Percentiles rank a stretch among this genome's conserved stretches.
These are phyloP conservation scores for Pythium graminicola DNA, from an alignment of 352 stramenopile species.

Conservation along the genomic window DNA sequence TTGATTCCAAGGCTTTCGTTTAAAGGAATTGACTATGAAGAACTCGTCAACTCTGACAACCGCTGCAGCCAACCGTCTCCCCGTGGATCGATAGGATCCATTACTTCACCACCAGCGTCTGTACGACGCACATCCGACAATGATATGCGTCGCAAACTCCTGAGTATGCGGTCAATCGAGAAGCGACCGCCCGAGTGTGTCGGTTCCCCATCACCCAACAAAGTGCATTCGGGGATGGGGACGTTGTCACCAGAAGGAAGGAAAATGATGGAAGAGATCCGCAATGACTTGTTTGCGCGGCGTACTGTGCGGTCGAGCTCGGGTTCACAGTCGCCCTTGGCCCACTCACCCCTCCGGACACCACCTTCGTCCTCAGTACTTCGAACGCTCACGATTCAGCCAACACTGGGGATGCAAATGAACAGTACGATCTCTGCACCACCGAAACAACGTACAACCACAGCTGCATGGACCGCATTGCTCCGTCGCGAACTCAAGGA, in stretches of 20 bases:
- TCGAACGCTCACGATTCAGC: constrained; percentile 15
- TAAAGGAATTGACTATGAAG: constrained; percentile 1
- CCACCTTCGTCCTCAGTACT: background rate
- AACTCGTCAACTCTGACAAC: background rate
- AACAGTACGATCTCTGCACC: background rate
- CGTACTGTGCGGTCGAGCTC: constrained; percentile 9
- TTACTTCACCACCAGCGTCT: background rate
- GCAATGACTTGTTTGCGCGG: constrained; percentile 21
- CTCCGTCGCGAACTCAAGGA: constrained; percentile 19
- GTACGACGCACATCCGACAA: constrained; percentile 15
- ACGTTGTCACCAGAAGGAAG: constrained; percentile 22
- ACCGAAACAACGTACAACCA: background rate
- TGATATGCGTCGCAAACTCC: constrained; percentile 19
- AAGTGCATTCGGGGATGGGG: background rate
- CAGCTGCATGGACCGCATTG: constrained; percentile 17
- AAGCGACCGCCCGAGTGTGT: background rate
- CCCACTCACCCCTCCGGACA: background rate
- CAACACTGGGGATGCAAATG: background rate
- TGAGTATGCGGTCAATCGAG: constrained; percentile 20
- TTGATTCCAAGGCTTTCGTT: constrained; percentile 11
- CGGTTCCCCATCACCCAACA: background rate
- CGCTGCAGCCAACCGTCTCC: background rate
- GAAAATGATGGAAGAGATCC: constrained; percentile 35
- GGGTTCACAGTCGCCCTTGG: background rate
- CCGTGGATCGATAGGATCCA: background rate